These are phyloP conservation scores for Polytrichum formosum DNA, from an alignment of 225 moss, liverwort and hornwort species.

Conservation along the genomic window DNA sequence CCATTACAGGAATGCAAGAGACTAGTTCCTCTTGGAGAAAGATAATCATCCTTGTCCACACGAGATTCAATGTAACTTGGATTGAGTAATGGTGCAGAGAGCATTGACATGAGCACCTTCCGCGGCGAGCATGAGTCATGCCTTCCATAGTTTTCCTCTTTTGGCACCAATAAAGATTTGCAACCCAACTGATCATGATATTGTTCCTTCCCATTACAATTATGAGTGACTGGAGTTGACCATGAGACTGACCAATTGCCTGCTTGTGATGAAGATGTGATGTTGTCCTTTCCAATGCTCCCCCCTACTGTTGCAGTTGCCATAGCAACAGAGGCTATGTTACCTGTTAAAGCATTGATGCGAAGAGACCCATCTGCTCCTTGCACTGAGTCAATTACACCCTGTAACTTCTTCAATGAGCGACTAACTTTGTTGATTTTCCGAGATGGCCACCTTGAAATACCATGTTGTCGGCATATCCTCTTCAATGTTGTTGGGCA, in stretches of 20 bases:
- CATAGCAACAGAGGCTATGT: slow-evolving; percentile 83
- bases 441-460: slow-evolving; percentile 96
- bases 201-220: slow-evolving; percentile 36
- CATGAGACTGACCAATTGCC: slow-evolving; percentile 83
- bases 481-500: slow-evolving; percentile 95
- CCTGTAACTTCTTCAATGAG: slow-evolving; percentile 92
- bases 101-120: slow-evolving; percentile 40
- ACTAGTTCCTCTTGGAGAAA: slow-evolving; percentile 29
- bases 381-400: slow-evolving; percentile 96
- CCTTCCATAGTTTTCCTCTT: slow-evolving; percentile 32
- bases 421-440: slow-evolving; percentile 99
- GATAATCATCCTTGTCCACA: slow-evolving; percentile 31
- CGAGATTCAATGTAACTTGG: slow-evolving; percentile 27
- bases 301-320: slow-evolving; percentile 84
- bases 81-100: slow-evolving; percentile 20
- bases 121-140: slow-evolving; percentile 38
- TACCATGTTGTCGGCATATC: slow-evolving; percentile 97
- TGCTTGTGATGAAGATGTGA: slow-evolving; percentile 19
- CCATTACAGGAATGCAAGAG: slow-evolving; percentile 14
- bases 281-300: slow-evolving; percentile 67
- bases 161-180: slow-evolving; percentile 27
- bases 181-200: slow-evolving; percentile 14
- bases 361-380: slow-evolving; percentile 90
- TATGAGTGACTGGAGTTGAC: slow-evolving; percentile 55
- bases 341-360: slow-evolving; percentile 77